These are phyloP conservation scores for Epichloe gansuensis DNA, from an alignment of 2,329 filamentous ascomycete genomes.

Conservation along the genomic window DNA sequence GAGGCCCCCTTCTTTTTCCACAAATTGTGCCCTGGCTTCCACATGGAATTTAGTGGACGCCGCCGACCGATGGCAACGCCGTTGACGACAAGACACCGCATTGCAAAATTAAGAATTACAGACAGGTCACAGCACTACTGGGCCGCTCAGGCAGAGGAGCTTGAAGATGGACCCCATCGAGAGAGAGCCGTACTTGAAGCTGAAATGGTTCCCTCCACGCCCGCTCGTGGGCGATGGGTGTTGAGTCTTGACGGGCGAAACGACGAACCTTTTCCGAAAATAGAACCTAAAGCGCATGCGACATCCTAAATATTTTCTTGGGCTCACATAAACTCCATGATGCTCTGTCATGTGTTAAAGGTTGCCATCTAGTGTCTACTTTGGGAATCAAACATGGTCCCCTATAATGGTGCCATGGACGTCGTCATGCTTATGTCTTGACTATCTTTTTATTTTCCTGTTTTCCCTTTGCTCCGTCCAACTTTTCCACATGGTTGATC, in stretches of 20 bases:
- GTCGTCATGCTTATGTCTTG: too few species aligned
- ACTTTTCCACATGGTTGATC: not conserved
- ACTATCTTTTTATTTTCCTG: not conserved
- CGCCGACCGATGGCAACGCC: not conserved
- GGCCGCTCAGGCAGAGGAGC: too few species aligned
- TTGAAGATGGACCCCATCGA: not conserved
- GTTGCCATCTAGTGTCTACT: too few species aligned
- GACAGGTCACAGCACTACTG: too few species aligned
- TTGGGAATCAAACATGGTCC: too few species aligned
- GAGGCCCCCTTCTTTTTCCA: not conserved
- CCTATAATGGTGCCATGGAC: too few species aligned
- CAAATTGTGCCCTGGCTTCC: not conserved
- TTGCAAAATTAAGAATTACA: rapidly evolving
- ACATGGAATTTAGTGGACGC: not conserved
- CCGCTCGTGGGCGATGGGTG: not conserved
- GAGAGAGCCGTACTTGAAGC: not conserved
- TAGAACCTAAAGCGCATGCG: not conserved
- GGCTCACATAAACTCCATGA: not conserved
- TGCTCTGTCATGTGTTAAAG: not conserved
- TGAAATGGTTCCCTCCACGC: not conserved
- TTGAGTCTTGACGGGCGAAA: not conserved
- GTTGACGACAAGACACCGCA: not conserved
- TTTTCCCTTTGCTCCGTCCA: not conserved
- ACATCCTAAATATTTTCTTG: not conserved
- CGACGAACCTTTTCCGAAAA: not conserved